Base-by-base conservation (phyloP, 345 rosid genomes). In the Sisymbrium irio region DNA sequence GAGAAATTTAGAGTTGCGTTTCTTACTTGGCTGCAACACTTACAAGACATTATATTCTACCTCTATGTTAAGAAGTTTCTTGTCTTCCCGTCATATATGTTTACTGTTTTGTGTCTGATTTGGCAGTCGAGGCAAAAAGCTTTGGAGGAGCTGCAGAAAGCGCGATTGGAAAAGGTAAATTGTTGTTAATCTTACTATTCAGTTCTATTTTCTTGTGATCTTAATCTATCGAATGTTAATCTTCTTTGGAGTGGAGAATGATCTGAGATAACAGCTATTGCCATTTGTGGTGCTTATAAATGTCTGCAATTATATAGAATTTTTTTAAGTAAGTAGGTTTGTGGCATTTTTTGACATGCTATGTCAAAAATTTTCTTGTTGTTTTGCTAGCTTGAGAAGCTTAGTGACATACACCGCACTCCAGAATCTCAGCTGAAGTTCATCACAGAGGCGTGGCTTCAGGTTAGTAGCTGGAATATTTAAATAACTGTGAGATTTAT, bases 401-500 rank as follows among this genome's bases (percentile, higher is more conserved):
- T 89, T 37, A 81, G 92, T 78, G 85, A 87, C 62, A 65, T 70
- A 68, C 90, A 88, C 10, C 75, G 89, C 82, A 86, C 84, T 40
- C 90, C 97, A 3, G 89, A 85, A 65, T 78, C 90, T 69, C 96
- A 89, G 90, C 90, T 92, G 55, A 86, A 86, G 83, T 89, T 89
- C 81, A 89, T 88, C 53, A 74, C 83, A 69, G 94, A 89, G n/a
- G 96, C 96, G 9, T 89, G 90, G 94, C 92, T 85, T 73, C 97
- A 89, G 96, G 80, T 77, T 40, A 40, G 67, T 45, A 28, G 15
- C 33, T 58, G n/a, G 36, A 27, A 86, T 83, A 61, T 71, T 33
- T 40, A 5, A 15, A 30, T n/a, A 46, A 58, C 6, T 20, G 15
- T 57, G 61, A 36, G 27, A 27, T 50, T 33, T 27, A 9, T 44